Evolutionary conservation across 2,329 filamentous ascomycete species (phyloP), one percentile per base, ranked within the genome.

Genomic region (Colletotrichum truncatum): DNA sequence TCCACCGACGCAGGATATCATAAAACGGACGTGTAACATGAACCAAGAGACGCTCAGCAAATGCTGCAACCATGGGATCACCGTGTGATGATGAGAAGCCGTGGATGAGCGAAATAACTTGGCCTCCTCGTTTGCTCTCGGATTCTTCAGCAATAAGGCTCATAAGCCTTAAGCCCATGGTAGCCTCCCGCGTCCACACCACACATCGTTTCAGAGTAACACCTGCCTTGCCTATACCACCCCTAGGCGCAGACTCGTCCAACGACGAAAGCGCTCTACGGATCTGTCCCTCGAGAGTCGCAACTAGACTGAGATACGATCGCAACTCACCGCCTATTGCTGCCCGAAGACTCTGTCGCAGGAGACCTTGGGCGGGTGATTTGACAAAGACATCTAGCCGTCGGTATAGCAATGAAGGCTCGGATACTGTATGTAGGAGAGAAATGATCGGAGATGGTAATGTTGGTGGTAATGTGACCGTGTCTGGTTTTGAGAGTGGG

Each of bases 181-280:
- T 99, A 6, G 96, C 93, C 77, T 99, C 97, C 70, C 95, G 89
- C 8, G 94, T 98, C 97, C 97, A 99, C 23, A 99, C 92, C 3
- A 99, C 92, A 72, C 95, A 98, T 75, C 96, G 86, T 77, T 98
- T 98, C 53, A 99, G 82, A 0, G 96, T 99, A 12, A 99, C 95
- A 2, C 94, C 94, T 1, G 93, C 91, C 72, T 94, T 96, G 6
- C 93, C 91, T 56, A 97, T 89, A 2, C 91, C 91, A 45, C 87
- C 86, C 48, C 90, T 85, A 3, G 91, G 88, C 4, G 87, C 87
- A 2, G 83, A 81, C 54, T 91, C 88, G 68, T 93, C 89, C n/a
- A 96, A 81, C 7, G 91, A 88, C 5, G 90, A 85, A 51, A 98
- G 80, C 1, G 94, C 94, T 67, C 92, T 86, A 64, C 95, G 88